These are phyloP conservation scores for Russula griseocarnosa DNA, from an alignment of 768 basidiomycete species.

Conservation along the genomic window DNA sequence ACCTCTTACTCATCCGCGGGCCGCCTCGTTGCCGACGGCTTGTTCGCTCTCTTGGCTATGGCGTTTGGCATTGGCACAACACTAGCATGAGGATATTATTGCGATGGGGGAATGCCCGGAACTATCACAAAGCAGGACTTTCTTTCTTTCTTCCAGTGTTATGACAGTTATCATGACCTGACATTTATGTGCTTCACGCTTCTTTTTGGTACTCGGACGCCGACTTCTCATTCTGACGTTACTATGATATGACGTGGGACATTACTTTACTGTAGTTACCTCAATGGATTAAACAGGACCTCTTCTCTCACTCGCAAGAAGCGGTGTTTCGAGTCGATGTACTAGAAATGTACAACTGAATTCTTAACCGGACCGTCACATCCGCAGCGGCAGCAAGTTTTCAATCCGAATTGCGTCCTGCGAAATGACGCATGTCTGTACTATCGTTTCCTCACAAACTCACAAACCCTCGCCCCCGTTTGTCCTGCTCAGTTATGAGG, in stretches of 20 bases:
- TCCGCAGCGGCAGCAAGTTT: neutral
- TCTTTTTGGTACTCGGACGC: neutral
- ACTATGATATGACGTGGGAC: neutral
- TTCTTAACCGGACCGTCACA: neutral
- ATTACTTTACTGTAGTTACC: neutral
- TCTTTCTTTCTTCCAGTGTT: neutral
- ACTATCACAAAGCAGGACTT: neutral
- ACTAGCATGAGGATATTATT: neutral
- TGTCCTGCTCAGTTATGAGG: slow-evolving; percentile 77
- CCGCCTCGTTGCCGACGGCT: slow-evolving; percentile 10
- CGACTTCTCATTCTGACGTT: neutral
- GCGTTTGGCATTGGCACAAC: slow-evolving; percentile 10
- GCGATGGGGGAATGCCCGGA: neutral
- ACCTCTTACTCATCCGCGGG: neutral
- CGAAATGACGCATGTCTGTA: slow-evolving; percentile 38
- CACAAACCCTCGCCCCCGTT: slow-evolving; percentile 70
- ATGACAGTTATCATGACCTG: too few relatives aligned
- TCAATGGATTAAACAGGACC: neutral
- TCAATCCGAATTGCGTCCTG: neutral
- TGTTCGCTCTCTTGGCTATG: slow-evolving; percentile 11
- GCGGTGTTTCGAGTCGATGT: neutral
- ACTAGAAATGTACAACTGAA: too few relatives aligned
- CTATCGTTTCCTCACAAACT: slow-evolving; percentile 68
- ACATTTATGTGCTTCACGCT: too few relatives aligned
- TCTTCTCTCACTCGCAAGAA: neutral